These are phyloP conservation scores for Thalassiosira hispida DNA, from an alignment of 352 stramenopile species.

Conservation along the genomic window DNA sequence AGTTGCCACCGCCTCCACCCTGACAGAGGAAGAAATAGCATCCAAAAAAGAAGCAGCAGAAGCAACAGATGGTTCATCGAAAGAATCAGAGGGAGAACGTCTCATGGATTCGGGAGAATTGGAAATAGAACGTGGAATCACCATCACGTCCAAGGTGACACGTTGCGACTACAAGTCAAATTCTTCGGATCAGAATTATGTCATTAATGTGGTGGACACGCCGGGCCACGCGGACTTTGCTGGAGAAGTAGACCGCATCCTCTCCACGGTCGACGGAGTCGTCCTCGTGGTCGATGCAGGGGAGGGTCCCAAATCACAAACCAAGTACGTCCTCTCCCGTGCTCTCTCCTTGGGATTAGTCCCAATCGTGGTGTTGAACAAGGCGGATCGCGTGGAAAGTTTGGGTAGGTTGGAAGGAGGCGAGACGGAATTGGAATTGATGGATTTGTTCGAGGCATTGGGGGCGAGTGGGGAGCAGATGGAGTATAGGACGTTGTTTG, in stretches of 20 bases:
- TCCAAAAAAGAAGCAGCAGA: too few relatives aligned
- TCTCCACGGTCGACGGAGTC: slow-evolving; percentile 97
- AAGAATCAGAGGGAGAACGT: too few relatives aligned
- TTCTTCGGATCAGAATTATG: too few relatives aligned
- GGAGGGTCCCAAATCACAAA: slow-evolving; percentile 97
- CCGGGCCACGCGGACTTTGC: slow-evolving; percentile 98
- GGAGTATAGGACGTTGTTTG: slow-evolving; percentile 96
- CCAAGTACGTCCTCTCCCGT: slow-evolving; percentile 98
- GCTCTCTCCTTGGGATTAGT: slow-evolving; percentile 92
- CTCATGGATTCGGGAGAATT: too few relatives aligned
- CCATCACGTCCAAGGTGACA: too few relatives aligned
- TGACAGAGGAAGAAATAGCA: too few relatives aligned
- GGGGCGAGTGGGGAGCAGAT: slow-evolving; percentile 93
- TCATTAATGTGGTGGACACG: too few relatives aligned
- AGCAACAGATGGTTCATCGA: too few relatives aligned
- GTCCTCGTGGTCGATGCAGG: slow-evolving; percentile 96
- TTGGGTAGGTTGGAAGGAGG: slow-evolving; percentile 84
- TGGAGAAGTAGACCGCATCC: slow-evolving; percentile 96
- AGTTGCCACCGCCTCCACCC: too few relatives aligned
- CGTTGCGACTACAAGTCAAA: too few relatives aligned
- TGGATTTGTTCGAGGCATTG: slow-evolving; percentile 96
- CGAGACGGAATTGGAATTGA: slow-evolving; percentile 96
- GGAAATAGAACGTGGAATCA: too few relatives aligned
- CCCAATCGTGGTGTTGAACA: slow-evolving; percentile 97
- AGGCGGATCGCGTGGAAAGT: slow-evolving; percentile 93